Percentiles rank a stretch among this genome's conserved stretches.
These are phyloP conservation scores for Coemansia umbellata DNA, from an alignment of 192 early-diverging fungal species.

Conservation along the genomic window DNA sequence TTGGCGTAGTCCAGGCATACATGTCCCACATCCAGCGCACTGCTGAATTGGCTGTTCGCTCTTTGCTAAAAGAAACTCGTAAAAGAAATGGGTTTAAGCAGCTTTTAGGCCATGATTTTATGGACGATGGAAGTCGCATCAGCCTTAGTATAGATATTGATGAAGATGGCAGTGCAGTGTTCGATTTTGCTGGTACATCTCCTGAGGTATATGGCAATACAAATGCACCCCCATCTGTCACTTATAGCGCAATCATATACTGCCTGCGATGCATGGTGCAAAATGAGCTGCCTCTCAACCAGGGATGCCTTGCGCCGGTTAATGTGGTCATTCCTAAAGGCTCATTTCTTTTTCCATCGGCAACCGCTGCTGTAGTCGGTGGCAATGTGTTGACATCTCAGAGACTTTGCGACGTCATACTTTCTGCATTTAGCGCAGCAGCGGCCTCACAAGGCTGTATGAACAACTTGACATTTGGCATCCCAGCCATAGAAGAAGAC, in stretches of 20 bases:
- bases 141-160: slow-evolving; percentile 70
- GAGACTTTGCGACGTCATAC: slow-evolving; percentile 85
- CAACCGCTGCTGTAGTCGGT: slow-evolving; percentile 89
- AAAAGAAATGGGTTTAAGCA: slow-evolving; percentile 38
- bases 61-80: slow-evolving; percentile 64
- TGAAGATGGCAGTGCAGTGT: slow-evolving; percentile 70
- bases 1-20: slow-evolving; percentile 89
- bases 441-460: slow-evolving; percentile 91
- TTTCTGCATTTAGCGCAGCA: slow-evolving; percentile 85
- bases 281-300: slow-evolving; percentile 91
- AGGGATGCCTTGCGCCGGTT: slow-evolving; percentile 89
- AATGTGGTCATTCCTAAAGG: slow-evolving; percentile 71
- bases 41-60: slow-evolving; percentile 80
- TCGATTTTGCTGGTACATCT: slow-evolving; percentile 93
- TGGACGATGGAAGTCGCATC: slow-evolving; percentile 93
- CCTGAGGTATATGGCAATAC: slow-evolving; percentile 86
- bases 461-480: slow-evolving; percentile 97
- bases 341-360: slow-evolving; percentile 76
- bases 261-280: slow-evolving; percentile 88
- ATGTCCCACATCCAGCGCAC: slow-evolving; percentile 90
- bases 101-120: slow-evolving; percentile 61
- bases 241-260: slow-evolving; percentile 94
- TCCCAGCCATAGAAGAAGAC: slow-evolving; percentile 30
- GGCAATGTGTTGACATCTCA: slow-evolving; percentile 96
- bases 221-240: slow-evolving; percentile 73